Conservation (phyloP, 768 basidiomycete species). For the Suillus paluster region DNA sequence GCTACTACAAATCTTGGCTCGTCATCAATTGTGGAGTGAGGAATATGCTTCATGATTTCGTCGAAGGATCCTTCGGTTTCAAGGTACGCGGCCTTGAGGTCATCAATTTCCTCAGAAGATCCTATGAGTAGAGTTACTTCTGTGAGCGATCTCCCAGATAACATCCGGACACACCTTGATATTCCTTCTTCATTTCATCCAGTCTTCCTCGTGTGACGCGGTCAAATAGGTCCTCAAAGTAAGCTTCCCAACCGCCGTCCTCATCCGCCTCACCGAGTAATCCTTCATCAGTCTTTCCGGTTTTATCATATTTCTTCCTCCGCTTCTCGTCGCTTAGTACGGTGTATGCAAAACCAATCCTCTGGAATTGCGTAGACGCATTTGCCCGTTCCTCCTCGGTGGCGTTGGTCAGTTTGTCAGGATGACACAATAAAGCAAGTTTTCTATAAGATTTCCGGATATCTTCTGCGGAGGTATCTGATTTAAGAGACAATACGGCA, state of each 20-base stretch:
- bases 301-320: conserved; percentile 79
- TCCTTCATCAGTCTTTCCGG: conserved; percentile 84
- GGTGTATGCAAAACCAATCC: conserved; percentile 93
- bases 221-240: conserved; percentile 91
- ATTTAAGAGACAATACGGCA: conserved; percentile 62
- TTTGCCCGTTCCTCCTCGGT: conserved; percentile 63
- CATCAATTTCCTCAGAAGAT: conserved; percentile 82
- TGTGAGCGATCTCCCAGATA: not conserved
- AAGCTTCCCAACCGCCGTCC: conserved; percentile 89
- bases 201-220: conserved; percentile 83
- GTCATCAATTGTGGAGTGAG: conserved; percentile 83
- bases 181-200: conserved; percentile 92
- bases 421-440: conserved; percentile 82
- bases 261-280: conserved; percentile 72
- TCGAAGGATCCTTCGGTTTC: conserved; percentile 75
- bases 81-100: conserved; percentile 76
- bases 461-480: conserved; percentile 60
- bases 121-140: conserved; percentile 48
- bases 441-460: conserved; percentile 87
- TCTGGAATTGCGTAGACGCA: conserved; percentile 83
- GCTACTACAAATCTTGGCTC: conserved; percentile 80
- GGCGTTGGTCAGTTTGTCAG: conserved; percentile 82
- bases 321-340: conserved; percentile 81
- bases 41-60: conserved; percentile 83
- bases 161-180: conserved; percentile 70